A percentile compares a stretch with the other conserved stretches of the same genome.
These are phyloP conservation scores for Acacia pycnantha DNA, from an alignment of 331 rosid species.

Conservation along the genomic window DNA sequence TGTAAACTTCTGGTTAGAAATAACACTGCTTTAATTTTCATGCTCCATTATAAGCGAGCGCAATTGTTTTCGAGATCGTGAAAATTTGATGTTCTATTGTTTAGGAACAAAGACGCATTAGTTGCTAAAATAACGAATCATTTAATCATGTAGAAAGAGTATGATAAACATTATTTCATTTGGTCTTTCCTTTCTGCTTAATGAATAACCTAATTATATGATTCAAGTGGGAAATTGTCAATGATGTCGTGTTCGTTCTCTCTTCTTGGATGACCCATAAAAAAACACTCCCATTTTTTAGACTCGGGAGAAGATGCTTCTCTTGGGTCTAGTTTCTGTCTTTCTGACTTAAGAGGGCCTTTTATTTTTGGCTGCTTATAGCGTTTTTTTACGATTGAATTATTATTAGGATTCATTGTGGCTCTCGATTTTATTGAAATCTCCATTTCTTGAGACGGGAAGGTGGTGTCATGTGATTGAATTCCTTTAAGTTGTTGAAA, in stretches of 20 bases:
- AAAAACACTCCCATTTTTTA: not conserved
- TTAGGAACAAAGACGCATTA: not conserved
- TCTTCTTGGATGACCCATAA: conserved; percentile 9
- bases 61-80: not conserved
- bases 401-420: not conserved
- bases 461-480: not conserved
- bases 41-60: not conserved
- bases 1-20: not conserved
- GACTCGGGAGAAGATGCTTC: not conserved
- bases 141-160: not conserved
- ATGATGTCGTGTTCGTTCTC: not conserved
- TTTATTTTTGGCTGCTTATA: not conserved
- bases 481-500: not conserved
- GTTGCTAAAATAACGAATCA: not conserved
- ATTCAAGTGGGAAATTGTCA: conserved; percentile 7
- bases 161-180: not conserved
- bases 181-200: conserved; percentile 16
- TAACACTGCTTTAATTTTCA: conserved; percentile 17
- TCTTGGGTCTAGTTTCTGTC: not conserved
- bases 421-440: not conserved
- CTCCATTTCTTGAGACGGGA: not conserved
- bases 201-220: not conserved
- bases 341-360: not conserved
- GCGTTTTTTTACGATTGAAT: not conserved
- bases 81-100: conserved; percentile 10